Evolutionary conservation across 306 rosid genomes (phyloP).

Genomic region (Cicer yamashitae): DNA sequence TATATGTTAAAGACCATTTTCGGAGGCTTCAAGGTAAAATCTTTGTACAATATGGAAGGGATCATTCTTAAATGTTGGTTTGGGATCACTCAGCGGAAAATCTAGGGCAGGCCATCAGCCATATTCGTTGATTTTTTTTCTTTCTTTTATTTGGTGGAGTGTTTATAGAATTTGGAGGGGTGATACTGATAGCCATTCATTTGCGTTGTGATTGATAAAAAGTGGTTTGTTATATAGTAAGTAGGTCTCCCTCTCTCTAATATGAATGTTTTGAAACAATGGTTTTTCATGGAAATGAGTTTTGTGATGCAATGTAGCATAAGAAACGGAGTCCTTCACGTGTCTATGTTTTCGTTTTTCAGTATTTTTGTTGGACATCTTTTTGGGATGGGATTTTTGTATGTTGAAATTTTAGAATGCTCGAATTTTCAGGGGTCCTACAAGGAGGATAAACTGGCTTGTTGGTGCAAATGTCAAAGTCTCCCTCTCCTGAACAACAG

Average conservation of each 20-base stretch:
- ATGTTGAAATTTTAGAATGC: slow-evolving; percentile 35
- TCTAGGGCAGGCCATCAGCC: background rate
- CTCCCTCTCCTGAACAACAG: slow-evolving; percentile 60
- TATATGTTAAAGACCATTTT: background rate
- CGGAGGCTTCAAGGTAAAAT: background rate
- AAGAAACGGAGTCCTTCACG: slow-evolving; percentile 16
- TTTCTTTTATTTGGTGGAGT: background rate
- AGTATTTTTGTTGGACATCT: background rate
- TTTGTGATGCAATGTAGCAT: slow-evolving; percentile 17
- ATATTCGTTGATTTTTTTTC: background rate
- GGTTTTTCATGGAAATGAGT: slow-evolving; percentile 8
- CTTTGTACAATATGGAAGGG: background rate
- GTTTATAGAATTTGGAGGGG: background rate
- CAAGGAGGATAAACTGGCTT: slow-evolving; percentile 50
- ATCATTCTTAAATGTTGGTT: slow-evolving; percentile 20
- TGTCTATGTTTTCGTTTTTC: slow-evolving; percentile 4
- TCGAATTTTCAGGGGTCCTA: slow-evolving; percentile 56
- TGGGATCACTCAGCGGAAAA: slow-evolving; percentile 8
- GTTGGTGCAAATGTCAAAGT: slow-evolving; percentile 78
- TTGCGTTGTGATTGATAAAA: slow-evolving; percentile 25
- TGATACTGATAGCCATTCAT: background rate
- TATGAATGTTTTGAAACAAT: background rate
- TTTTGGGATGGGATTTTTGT: slow-evolving; percentile 33
- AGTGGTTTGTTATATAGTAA: slow-evolving; percentile 12
- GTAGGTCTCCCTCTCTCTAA: background rate